Conservation (phyloP, 768 basidiomycete genomes). For the Rhizopogon vulgaris region DNA sequence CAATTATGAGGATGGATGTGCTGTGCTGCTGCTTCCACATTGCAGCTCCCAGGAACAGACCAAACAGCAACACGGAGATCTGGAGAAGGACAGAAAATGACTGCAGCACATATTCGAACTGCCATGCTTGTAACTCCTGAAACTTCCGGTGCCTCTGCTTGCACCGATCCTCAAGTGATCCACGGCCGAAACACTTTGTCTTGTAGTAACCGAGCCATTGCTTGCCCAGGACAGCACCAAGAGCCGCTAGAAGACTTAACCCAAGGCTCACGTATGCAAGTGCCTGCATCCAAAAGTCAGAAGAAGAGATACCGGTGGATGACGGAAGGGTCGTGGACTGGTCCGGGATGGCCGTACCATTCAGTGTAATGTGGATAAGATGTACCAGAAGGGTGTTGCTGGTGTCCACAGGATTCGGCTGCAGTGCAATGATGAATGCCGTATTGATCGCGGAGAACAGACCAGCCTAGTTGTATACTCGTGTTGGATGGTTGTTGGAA, state of each 20-base stretch:
- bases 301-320: constrained; percentile 1
- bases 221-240: constrained; percentile 8
- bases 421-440: constrained; percentile 5
- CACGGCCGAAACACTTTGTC: background rate
- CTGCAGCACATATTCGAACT: constrained; percentile 5
- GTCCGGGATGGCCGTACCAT: too few relatives aligned
- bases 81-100: constrained; percentile 6
- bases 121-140: constrained; percentile 6
- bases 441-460: constrained; percentile 9
- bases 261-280: constrained; percentile 8
- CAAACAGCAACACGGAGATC: constrained; percentile 6
- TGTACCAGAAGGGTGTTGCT: constrained; percentile 6
- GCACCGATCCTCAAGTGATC: constrained; percentile 7
- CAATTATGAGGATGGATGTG: background rate
- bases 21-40: background rate
- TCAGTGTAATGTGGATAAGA: background rate
- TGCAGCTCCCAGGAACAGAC: too few relatives aligned
- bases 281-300: constrained; percentile 4
- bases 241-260: constrained; percentile 4
- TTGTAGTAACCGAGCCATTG: background rate
- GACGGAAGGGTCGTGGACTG: background rate
- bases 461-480: constrained; percentile 2
- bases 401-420: constrained; percentile 5
- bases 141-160: constrained; percentile 3
- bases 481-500: too few relatives aligned